Percentiles rank a stretch among this genome's conserved stretches.
phyloP scores from a whole-genome alignment of 345 rosid species.

The Gossypium australe region DNA sequence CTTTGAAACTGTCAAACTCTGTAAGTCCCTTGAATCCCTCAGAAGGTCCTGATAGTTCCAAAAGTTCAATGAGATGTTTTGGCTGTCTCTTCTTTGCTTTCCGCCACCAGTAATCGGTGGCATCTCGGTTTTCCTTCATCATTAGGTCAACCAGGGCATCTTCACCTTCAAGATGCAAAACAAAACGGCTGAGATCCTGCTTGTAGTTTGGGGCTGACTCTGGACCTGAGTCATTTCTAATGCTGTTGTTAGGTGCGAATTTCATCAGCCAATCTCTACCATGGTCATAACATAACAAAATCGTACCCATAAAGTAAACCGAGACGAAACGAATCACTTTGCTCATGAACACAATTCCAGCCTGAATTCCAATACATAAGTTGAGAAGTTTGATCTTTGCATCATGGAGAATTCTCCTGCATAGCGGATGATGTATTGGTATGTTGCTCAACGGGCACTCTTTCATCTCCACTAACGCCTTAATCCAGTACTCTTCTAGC shows the following conservation, averaged over 20 bases:
- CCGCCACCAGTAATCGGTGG: constrained; percentile 53
- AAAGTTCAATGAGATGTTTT: constrained; percentile 40
- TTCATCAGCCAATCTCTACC: constrained; percentile 22
- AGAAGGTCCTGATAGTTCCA: constrained; percentile 38
- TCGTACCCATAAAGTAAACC: constrained; percentile 33
- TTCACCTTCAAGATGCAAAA: constrained; percentile 88
- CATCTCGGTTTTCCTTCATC: constrained; percentile 51
- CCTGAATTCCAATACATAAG: constrained; percentile 47
- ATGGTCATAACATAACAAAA: constrained; percentile 26
- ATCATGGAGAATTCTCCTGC: constrained; percentile 43
- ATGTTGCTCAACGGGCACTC: constrained; percentile 41
- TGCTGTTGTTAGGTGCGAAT: constrained; percentile 19
- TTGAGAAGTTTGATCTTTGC: constrained; percentile 31
- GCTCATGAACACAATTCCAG: constrained; percentile 57
- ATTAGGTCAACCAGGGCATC: constrained; percentile 48
- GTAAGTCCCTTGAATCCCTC: constrained; percentile 48
- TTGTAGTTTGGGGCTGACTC: constrained; percentile 23
- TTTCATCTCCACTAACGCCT: constrained; percentile 55
- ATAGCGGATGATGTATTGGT: constrained; percentile 26
- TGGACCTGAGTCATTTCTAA: constrained; percentile 33
- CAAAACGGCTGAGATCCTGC: constrained; percentile 54
- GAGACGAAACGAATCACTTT: constrained; percentile 54
- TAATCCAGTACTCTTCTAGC: constrained; percentile 68
- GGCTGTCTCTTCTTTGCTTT: constrained; percentile 57
- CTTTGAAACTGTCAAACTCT: constrained; percentile 51